phyloP scores from a whole-genome alignment of 2,329 filamentous ascomycete genomes.

The Emydomyces testavorans region DNA sequence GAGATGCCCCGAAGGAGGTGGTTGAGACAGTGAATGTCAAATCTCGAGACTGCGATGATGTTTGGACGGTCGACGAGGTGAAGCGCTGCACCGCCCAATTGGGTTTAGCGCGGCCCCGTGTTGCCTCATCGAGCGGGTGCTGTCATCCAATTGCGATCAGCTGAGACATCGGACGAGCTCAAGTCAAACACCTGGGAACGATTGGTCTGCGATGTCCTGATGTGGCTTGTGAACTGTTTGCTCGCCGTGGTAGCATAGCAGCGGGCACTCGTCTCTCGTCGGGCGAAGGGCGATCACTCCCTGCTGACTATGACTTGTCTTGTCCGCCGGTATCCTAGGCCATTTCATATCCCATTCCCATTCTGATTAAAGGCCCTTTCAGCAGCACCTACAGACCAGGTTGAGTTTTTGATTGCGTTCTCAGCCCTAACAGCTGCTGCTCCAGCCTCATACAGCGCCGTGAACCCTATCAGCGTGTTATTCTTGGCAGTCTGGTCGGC shows the following conservation, averaged over 20 bases:
- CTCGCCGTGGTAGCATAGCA: neutral
- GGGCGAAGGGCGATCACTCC: no score
- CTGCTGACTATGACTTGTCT: no score
- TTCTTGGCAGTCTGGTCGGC: neutral
- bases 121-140: neutral
- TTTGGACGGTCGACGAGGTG: neutral
- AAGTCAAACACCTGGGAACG: neutral
- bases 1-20: neutral
- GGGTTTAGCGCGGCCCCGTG: neutral
- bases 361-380: no score
- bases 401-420: no score
- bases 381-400: no score
- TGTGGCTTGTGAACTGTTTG: neutral
- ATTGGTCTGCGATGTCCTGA: neutral
- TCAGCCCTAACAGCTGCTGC: neutral
- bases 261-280: neutral
- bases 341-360: no score
- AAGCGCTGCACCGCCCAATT: neutral
- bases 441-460: neutral
- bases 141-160: constrained; percentile 1
- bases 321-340: no score
- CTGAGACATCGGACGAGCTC: neutral
- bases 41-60: neutral
- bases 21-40: neutral
- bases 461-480: neutral